A percentile compares a stretch with the other conserved stretches of the same genome.
Evolutionary conservation across 1,284 basidiomycete genomes (phyloP).

Genomic region (Abortiporus biennis): DNA sequence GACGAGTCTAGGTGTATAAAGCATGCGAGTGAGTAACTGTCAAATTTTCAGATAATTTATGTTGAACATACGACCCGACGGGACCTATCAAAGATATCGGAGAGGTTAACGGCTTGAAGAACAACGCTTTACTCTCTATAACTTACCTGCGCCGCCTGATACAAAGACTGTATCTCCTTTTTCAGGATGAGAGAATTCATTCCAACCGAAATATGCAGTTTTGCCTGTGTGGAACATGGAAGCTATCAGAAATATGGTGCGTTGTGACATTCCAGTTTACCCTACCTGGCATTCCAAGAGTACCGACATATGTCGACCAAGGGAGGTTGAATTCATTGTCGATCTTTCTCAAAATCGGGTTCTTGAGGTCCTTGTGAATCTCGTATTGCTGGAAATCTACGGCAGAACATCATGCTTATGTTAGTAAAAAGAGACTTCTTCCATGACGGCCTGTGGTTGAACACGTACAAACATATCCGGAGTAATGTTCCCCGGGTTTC

Average conservation of each 20-base stretch:
- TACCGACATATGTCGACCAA: conserved; percentile 27
- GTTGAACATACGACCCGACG: not conserved
- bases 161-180: conserved; percentile 22
- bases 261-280: not conserved
- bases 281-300: conserved; percentile 29
- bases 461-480: conserved; percentile 24
- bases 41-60: not conserved
- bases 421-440: not conserved
- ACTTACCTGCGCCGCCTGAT: conserved; percentile 13
- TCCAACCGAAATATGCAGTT: conserved; percentile 21
- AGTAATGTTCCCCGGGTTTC: conserved; percentile 38
- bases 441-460: not conserved
- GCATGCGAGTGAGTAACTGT: too few relatives aligned
- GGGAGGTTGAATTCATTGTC: conserved; percentile 21
- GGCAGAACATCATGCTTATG: not conserved
- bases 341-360: conserved; percentile 14
- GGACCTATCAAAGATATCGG: conserved; percentile 5
- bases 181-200: conserved; percentile 16
- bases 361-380: conserved; percentile 9
- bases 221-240: conserved; percentile 13
- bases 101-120: not conserved
- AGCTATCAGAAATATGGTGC: not conserved
- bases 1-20: conserved; percentile 22
- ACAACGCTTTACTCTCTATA: too few relatives aligned
- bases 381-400: conserved; percentile 21